Evolutionary conservation across 106 monocot species (phyloP), one percentile per base, ranked within the genome.

Genomic region (Apostasia ramifera): DNA sequence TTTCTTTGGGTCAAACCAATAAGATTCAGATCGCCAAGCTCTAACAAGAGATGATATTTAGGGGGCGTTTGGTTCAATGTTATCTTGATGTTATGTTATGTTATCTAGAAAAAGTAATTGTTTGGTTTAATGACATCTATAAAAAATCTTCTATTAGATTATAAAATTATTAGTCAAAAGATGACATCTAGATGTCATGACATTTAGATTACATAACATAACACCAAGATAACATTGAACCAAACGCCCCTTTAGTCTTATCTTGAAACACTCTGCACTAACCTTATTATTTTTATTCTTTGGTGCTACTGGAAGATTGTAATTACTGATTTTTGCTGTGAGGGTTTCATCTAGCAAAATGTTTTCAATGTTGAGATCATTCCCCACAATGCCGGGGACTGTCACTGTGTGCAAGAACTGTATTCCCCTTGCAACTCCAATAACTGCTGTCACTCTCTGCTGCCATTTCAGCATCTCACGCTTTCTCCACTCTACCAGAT

Each of bases 391-490:
- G 7, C 97, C 89, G 57, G 91, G 92, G n/a, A 77, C 69, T 2
- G 80, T 73, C 5, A 92, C 78, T 1, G 85, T 80, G 40, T 97
- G 97, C 76, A 97, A 74, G 72, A 92, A 97, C 55, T 97, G 86
- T 44, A 97, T 65, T 65, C 97, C 97, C 51, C 84, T 92, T 5
- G 84, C 89, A 40, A 97, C 66, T 13, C 97, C 97, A 26, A 92
- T 87, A 6, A 79, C 88, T 40, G 92, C 92, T 38, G 84, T 46
- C 49, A 92, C 76, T 74, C 92, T 89, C 63, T 97, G 89, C 1
- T 84, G 81, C 95, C 95, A 95, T 80, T 89, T 95, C 61, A 95
- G 73, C 92, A 92, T 85, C 76, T 97, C 89, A 26, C 84, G 57
- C 55, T 92, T 84, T 42, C 89, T 46, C 92, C 97, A 92, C 43